phyloP scores from a whole-genome alignment of 2,329 filamentous ascomycete species.

The Cryphonectria naterciae region DNA sequence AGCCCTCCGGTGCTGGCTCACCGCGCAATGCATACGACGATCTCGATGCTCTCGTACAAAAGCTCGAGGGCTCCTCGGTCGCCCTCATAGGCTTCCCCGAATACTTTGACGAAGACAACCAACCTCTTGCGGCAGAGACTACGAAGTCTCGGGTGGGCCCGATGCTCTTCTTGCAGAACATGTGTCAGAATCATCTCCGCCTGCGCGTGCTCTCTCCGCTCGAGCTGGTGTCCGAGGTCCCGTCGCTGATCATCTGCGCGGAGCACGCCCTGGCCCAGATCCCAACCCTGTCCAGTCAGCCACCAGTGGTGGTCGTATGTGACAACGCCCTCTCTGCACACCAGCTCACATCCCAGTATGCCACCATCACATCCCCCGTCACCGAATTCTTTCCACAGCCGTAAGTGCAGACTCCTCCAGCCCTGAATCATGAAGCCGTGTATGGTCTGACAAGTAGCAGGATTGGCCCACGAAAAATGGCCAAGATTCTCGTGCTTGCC shows the following conservation, averaged over 20 bases:
- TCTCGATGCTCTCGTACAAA: not conserved
- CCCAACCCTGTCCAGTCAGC: not conserved
- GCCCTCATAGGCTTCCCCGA: constrained; percentile 17
- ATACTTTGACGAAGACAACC: not conserved
- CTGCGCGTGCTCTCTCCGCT: constrained; percentile 10
- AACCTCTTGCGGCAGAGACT: not conserved
- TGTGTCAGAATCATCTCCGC: constrained; percentile 11
- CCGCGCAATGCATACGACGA: not conserved
- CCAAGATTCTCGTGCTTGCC: constrained; percentile 5
- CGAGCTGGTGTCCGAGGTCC: constrained; percentile 6
- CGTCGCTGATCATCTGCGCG: constrained; percentile 18
- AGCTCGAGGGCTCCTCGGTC: constrained; percentile 9
- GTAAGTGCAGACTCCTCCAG: constrained; percentile 11
- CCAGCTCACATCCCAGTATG: not conserved
- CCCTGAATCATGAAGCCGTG: not conserved
- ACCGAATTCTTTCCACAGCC: constrained; percentile 27
- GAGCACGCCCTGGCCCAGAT: constrained; percentile 14
- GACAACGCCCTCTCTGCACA: constrained; percentile 22
- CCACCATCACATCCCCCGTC: not conserved
- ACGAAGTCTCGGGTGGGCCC: not conserved
- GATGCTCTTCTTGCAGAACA: not conserved
- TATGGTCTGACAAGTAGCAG: constrained; percentile 3
- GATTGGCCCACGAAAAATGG: constrained; percentile 14
- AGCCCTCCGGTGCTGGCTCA: not conserved
- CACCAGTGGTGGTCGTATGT: constrained; percentile 24